Conservation (phyloP, 257 asterid genomes). For the Catharanthus roseus region DNA sequence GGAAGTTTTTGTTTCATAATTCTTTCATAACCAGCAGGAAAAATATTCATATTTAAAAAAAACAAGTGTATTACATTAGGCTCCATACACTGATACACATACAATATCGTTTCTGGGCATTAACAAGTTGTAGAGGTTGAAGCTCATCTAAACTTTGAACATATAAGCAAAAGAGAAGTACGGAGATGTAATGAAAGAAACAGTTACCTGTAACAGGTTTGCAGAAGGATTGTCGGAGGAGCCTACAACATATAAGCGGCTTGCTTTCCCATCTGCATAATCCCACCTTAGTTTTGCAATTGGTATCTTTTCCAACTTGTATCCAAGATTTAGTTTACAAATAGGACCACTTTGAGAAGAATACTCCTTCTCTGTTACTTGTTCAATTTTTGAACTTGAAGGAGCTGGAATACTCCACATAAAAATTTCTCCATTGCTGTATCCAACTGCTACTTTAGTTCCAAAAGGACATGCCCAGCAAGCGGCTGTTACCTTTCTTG, state of each 20-base stretch:
- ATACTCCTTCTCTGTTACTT: constrained; percentile 29
- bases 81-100: background rate
- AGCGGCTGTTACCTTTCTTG: constrained; percentile 80
- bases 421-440: constrained; percentile 75
- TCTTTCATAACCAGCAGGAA: background rate
- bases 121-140: background rate
- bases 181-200: background rate
- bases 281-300: constrained; percentile 66
- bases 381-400: constrained; percentile 32
- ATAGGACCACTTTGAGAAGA: constrained; percentile 45
- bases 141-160: constrained; percentile 4
- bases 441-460: constrained; percentile 75
- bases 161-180: background rate
- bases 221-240: constrained; percentile 47
- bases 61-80: background rate
- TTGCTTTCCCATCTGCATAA: constrained; percentile 71
- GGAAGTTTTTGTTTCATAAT: no score
- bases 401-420: constrained; percentile 66
- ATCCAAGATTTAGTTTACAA: constrained; percentile 81
- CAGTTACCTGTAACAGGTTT: constrained; percentile 65
- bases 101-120: background rate
- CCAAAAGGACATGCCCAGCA: constrained; percentile 84
- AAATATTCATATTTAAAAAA: background rate
- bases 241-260: constrained; percentile 75
- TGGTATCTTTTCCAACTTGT: constrained; percentile 73